Evolutionary conservation across 73 alveolate species (phyloP).

Genomic region (Stentor coeruleus): DNA sequence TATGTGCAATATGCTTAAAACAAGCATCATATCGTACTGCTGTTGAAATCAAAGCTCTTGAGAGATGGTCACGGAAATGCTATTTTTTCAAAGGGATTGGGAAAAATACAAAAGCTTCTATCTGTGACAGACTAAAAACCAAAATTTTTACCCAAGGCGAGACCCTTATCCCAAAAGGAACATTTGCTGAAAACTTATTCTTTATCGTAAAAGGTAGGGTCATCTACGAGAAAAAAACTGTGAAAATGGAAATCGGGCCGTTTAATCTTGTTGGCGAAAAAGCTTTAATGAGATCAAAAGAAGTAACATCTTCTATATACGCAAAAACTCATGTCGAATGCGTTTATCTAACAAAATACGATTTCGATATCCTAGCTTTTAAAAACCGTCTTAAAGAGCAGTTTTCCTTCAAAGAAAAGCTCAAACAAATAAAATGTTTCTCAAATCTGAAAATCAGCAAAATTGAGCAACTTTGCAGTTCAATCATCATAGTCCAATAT

Average conservation of each 20-base stretch:
- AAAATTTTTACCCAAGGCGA: neutral
- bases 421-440: neutral
- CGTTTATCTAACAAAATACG: neutral
- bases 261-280: neutral
- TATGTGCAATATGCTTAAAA: neutral
- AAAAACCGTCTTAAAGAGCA: conserved; percentile 1
- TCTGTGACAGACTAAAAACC: conserved; percentile 14
- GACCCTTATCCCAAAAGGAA: neutral
- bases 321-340: neutral
- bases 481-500: neutral
- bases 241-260: neutral
- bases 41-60: conserved; percentile 11
- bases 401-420: neutral
- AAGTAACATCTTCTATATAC: neutral
- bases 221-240: neutral
- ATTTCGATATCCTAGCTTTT: conserved; percentile 9
- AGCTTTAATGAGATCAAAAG: conserved; percentile 6
- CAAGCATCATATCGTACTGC: neutral
- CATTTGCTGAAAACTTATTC: neutral
- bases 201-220: conserved; percentile 21
- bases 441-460: neutral
- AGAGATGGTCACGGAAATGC: neutral
- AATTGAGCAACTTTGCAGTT: neutral
- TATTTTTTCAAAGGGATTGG: conserved; percentile 17
- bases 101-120: neutral